phyloP scores from a whole-genome alignment of 306 rosid species.

The Cicer arietinum region DNA sequence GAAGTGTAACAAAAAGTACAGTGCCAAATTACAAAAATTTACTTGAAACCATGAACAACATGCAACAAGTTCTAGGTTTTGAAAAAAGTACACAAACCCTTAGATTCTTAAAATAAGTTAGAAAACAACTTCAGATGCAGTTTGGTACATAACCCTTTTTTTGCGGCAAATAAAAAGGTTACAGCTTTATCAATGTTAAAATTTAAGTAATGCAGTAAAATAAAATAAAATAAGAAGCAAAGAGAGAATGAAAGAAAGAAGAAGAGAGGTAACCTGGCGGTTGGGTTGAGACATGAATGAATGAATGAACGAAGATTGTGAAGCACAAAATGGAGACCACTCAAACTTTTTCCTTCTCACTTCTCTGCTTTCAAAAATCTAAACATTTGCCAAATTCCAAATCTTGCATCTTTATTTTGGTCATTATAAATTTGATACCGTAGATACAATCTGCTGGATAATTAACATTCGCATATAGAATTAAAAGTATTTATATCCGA shows the following conservation, averaged over 20 bases:
- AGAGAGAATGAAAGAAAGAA: neutral
- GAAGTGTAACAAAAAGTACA: neutral
- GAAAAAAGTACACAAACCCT: neutral
- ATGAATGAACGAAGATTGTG: neutral
- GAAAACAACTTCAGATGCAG: neutral
- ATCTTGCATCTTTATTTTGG: neutral
- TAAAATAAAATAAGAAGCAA: neutral
- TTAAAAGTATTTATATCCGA: too few species aligned
- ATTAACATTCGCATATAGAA: too few species aligned
- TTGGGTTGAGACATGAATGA: constrained; percentile 29
- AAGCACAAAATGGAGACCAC: neutral
- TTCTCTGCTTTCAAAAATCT: neutral
- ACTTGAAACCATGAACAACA: constrained; percentile 15
- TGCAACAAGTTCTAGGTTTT: constrained; percentile 4
- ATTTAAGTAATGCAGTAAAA: constrained; percentile 15
- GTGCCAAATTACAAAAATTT: neutral
- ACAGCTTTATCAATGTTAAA: constrained; percentile 5
- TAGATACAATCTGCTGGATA: too few species aligned
- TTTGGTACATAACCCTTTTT: neutral
- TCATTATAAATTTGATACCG: too few species aligned
- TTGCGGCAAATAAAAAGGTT: neutral
- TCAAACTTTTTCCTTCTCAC: neutral
- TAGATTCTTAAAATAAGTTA: neutral
- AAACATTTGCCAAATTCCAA: neutral
- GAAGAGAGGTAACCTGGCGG: constrained; percentile 4